A percentile compares a stretch with the other conserved stretches of the same genome.
These are phyloP conservation scores for Scheffersomyces ergatensis DNA, from an alignment of 805 yeast species.

Conservation along the genomic window DNA sequence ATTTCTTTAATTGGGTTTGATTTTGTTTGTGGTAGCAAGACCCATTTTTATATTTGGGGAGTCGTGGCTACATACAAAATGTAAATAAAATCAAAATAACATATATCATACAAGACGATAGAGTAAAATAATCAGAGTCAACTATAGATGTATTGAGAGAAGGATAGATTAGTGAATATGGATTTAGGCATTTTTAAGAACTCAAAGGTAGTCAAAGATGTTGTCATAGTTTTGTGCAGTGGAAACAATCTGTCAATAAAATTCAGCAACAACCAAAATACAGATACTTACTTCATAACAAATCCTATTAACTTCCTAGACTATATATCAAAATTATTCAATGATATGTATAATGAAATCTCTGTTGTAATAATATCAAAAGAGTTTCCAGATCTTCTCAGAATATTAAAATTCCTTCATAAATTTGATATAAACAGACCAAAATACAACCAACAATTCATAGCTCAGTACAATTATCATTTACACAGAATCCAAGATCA, in stretches of 20 bases:
- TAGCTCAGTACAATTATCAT: conserved; percentile 1
- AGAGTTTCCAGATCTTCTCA: neutral
- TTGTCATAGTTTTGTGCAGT: conserved; percentile 2
- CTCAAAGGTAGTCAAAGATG: neutral
- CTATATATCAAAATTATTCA: conserved; percentile 1
- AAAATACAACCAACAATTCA: conserved; percentile 4
- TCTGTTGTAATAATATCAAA: neutral
- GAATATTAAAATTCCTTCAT: conserved; percentile 1
- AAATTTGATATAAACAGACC: neutral
- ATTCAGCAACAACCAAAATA: conserved; percentile 4
- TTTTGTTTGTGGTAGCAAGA: too few species aligned
- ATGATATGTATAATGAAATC: neutral
- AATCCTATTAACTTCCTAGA: conserved; percentile 5
- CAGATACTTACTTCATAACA: conserved; percentile 15
- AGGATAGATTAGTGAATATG: too few species aligned
- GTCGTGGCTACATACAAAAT: too few species aligned
- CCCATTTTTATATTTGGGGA: too few species aligned
- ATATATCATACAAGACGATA: too few species aligned
- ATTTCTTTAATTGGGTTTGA: too few species aligned
- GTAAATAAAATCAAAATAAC: too few species aligned
- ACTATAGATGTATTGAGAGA: too few species aligned
- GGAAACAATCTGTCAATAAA: conserved; percentile 9
- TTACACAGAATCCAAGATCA: neutral
- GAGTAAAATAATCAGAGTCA: too few species aligned
- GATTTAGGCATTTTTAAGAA: neutral